Evolutionary conservation across 2,329 filamentous ascomycete genomes (phyloP), one percentile per base, ranked within the genome.

Genomic region (Colletotrichum lupini): DNA sequence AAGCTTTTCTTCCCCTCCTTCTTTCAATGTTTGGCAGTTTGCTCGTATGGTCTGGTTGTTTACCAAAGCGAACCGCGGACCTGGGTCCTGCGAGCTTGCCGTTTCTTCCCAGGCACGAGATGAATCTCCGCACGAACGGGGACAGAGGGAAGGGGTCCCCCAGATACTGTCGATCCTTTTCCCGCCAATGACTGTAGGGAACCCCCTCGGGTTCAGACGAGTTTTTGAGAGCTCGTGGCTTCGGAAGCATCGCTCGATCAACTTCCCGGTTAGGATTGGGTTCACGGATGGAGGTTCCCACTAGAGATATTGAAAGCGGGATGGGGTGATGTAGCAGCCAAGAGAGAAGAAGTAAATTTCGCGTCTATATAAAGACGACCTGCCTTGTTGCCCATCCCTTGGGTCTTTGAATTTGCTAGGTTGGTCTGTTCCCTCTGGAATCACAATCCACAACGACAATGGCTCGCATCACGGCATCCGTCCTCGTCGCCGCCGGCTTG

Each of bases 391-490:
- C 0, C 2, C n/a, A 3, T 32, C 2, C 24, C 28, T 56, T 12
- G 16, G 19, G 5, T 16, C 19, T 11, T 22, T 4, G 7, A 3
- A 5, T 11, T 5, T 22, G 8, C 1, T 26, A 4, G 3, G 5
- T 24, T 37, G 61, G 2, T 26, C 3, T 55, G 16, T 46, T 37
- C 14, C 28, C n/a, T 55, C 49, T 24, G 7, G 12, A 32, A 46
- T 24, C n/a, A 5, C 16, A 14, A 9, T 22, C 19, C 16, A 35
- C 26, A 8, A 58, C 28, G 6, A 42, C 58, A 32, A 74, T 74
- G 72, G 62, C 63, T 74, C 72, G 62, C 22, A 30, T 73, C 42
- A 55, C 42, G 26, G 62, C 53, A 24, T 58, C 57, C 5, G 22
- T 30, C 14, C 62, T 74, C 19, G 14, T 74, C 28, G 53, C 58